Evolutionary conservation across 306 rosid genomes (phyloP).

Genomic region (Ormosia emarginata): DNA sequence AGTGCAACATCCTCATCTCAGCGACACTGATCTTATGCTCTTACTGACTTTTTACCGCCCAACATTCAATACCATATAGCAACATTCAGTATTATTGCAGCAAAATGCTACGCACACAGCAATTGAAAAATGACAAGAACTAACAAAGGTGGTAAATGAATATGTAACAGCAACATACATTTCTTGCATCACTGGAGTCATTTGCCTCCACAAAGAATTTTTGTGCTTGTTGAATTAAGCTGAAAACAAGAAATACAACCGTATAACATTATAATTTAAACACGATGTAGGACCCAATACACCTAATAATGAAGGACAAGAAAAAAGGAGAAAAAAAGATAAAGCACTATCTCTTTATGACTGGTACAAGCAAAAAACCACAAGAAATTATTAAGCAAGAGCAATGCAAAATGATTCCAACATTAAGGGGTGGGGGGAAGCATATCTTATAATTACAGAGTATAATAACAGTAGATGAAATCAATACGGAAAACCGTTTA

Average conservation of each 20-base stretch:
- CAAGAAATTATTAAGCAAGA: not conserved
- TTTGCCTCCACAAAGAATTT: constrained; percentile 68
- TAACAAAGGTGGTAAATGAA: constrained; percentile 10
- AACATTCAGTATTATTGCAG: constrained; percentile 10
- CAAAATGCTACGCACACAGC: not conserved
- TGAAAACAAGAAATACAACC: constrained; percentile 44
- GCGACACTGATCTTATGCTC: too few relatives aligned
- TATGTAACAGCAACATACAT: constrained; percentile 60
- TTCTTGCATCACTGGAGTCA: constrained; percentile 76
- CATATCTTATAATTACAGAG: not conserved
- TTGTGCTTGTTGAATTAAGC: constrained; percentile 90
- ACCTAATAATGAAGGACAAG: not conserved
- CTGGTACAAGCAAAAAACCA: not conserved
- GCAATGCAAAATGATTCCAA: constrained; percentile 8
- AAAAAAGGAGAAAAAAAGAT: not conserved
- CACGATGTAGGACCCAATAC: constrained; percentile 10
- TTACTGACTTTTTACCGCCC: too few relatives aligned
- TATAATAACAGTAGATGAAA: not conserved
- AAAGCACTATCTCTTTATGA: not conserved
- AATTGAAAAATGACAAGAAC: constrained; percentile 12
- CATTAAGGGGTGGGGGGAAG: not conserved
- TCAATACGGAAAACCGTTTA: not conserved
- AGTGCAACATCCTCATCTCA: too few relatives aligned
- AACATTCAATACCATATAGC: too few relatives aligned
- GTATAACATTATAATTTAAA: constrained; percentile 22